A percentile compares a stretch with the other conserved stretches of the same genome.
phyloP scores from a whole-genome alignment of 371 early-diverging fungal species.

The Lichtheimia corymbifera region DNA sequence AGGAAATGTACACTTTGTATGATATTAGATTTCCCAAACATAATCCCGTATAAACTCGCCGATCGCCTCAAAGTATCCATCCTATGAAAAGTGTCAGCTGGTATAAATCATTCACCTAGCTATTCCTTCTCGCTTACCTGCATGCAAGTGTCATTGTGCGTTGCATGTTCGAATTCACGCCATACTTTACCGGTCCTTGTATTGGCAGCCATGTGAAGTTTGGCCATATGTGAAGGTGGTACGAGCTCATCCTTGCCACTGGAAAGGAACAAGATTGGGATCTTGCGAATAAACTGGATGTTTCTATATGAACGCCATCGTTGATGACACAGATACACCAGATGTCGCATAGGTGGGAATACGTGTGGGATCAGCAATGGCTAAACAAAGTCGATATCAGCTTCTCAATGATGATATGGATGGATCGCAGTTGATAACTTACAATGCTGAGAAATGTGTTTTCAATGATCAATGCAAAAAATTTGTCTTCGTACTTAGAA shows the following conservation, averaged over 20 bases:
- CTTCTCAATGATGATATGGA: background rate
- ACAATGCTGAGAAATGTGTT: slow-evolving; percentile 93
- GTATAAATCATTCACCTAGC: background rate
- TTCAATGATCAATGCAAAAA: slow-evolving; percentile 87
- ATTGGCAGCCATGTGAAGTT: slow-evolving; percentile 64
- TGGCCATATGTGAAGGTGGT: slow-evolving; percentile 86
- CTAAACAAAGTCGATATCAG: slow-evolving; percentile 29
- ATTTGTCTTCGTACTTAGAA: slow-evolving; percentile 69
- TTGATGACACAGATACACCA: slow-evolving; percentile 87
- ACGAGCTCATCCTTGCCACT: slow-evolving; percentile 86
- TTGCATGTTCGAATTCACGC: slow-evolving; percentile 77
- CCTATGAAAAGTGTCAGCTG: slow-evolving; percentile 9
- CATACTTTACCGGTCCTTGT: slow-evolving; percentile 59
- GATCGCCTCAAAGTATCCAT: slow-evolving; percentile 84
- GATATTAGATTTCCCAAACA: slow-evolving; percentile 15
- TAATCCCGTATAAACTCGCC: slow-evolving; percentile 43
- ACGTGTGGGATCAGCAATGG: slow-evolving; percentile 87
- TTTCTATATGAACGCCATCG: slow-evolving; percentile 82
- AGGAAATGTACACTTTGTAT: background rate
- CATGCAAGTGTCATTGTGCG: slow-evolving; percentile 91
- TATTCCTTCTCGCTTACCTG: slow-evolving; percentile 13
- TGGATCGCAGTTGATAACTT: slow-evolving; percentile 20
- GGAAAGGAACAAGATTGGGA: slow-evolving; percentile 85
- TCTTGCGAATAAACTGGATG: slow-evolving; percentile 63
- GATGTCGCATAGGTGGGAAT: slow-evolving; percentile 70